Conservation (phyloP, 306 rosid species). For the Prunus dulcis region DNA sequence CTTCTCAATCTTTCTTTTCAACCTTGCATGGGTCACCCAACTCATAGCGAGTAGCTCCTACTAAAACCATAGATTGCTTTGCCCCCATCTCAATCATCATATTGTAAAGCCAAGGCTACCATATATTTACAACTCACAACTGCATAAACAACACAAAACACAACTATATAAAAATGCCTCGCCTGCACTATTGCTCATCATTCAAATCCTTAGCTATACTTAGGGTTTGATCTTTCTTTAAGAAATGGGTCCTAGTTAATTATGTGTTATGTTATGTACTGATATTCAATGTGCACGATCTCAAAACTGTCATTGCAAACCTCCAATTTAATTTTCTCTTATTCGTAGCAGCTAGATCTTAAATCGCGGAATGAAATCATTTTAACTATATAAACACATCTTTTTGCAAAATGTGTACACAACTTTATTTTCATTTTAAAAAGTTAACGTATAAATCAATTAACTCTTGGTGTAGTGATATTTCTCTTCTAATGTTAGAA, state of each 20-base stretch:
- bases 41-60: slow-evolving; percentile 21
- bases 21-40: slow-evolving; percentile 30
- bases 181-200: slow-evolving; percentile 6
- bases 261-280: background rate
- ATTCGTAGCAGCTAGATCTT: too few relatives aligned
- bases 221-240: background rate
- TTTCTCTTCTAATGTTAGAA: too few relatives aligned
- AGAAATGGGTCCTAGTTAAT: background rate
- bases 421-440: too few relatives aligned
- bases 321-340: background rate
- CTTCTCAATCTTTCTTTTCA: slow-evolving; percentile 29
- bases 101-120: slow-evolving; percentile 15
- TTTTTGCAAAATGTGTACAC: too few relatives aligned
- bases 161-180: background rate
- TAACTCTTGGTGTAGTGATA: too few relatives aligned
- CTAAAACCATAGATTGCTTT: slow-evolving; percentile 48
- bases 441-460: too few relatives aligned
- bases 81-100: slow-evolving; percentile 38
- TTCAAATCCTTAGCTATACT: background rate
- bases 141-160: background rate
- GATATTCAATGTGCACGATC: background rate
- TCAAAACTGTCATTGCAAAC: background rate
- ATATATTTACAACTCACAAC: slow-evolving; percentile 11
- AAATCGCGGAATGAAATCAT: too few relatives aligned
- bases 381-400: too few relatives aligned